Evolutionary conservation across 306 rosid genomes (phyloP).

Genomic region (Datisca glomerata): DNA sequence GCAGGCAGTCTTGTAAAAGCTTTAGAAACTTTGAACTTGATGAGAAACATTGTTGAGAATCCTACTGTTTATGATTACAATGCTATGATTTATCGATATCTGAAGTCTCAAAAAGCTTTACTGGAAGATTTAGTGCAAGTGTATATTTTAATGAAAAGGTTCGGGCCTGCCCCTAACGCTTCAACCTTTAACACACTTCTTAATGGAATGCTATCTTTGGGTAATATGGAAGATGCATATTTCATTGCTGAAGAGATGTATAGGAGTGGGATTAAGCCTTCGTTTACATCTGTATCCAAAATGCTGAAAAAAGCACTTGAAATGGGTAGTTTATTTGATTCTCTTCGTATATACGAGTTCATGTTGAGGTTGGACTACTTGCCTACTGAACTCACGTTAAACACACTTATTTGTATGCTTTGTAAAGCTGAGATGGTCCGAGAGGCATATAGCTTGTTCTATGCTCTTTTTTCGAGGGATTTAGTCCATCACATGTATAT

Average conservation of each 20-base stretch:
- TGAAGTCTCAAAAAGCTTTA: conserved; percentile 19
- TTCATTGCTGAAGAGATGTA: conserved; percentile 26
- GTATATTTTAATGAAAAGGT: conserved; percentile 28
- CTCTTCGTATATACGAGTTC: conserved; percentile 17
- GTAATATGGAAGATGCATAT: conserved; percentile 15
- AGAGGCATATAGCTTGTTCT: conserved; percentile 15
- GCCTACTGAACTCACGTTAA: conserved; percentile 20
- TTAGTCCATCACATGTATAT: conserved; percentile 14
- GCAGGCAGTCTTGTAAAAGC: conserved; percentile 23
- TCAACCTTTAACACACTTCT: conserved; percentile 32
- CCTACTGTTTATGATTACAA: conserved; percentile 34
- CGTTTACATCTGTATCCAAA: conserved; percentile 21
- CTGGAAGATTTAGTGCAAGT: conserved; percentile 16
- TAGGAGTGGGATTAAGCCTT: conserved; percentile 23
- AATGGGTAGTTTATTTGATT: conserved; percentile 12
- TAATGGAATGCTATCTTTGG: conserved; percentile 24
- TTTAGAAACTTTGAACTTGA: conserved; percentile 19
- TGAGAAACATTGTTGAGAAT: conserved; percentile 22
- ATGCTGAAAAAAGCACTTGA: conserved; percentile 19
- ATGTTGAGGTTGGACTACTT: conserved; percentile 28
- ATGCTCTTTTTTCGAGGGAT: conserved; percentile 11
- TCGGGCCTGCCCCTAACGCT: conserved; percentile 29
- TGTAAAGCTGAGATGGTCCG: conserved; percentile 19
- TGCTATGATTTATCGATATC: conserved; percentile 22
- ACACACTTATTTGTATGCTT: conserved; percentile 22